Conservation (phyloP, 129 eudicot genomes). For the Rutidosis leptorrhynchoides region DNA sequence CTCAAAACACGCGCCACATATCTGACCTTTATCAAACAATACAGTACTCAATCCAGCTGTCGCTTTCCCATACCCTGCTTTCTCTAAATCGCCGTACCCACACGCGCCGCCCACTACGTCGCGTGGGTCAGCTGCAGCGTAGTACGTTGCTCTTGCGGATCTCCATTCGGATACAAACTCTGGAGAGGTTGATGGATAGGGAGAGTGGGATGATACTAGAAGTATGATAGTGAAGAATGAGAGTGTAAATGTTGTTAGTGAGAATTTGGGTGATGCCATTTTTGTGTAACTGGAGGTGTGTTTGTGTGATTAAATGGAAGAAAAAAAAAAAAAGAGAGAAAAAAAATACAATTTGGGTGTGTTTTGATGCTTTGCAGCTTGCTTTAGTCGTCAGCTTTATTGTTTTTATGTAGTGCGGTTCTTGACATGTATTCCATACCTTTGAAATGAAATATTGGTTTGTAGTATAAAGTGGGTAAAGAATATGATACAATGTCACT, state of each 20-base stretch:
- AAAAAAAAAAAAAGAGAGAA: too few relatives aligned
- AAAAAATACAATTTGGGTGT: too few relatives aligned
- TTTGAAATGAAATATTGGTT: too few relatives aligned
- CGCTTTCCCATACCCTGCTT: constrained; percentile 75
- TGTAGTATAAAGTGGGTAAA: background rate
- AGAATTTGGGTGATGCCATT: constrained; percentile 10
- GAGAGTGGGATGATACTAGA: constrained; percentile 38
- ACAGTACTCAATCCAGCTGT: constrained; percentile 76
- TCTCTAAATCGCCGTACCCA: constrained; percentile 76
- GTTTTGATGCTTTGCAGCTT: background rate
- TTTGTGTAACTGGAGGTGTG: background rate
- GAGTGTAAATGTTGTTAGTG: constrained; percentile 10
- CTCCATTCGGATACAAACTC: constrained; percentile 59
- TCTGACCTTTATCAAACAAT: constrained; percentile 75
- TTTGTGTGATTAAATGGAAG: background rate
- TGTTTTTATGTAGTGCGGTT: too few relatives aligned
- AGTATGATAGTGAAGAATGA: constrained; percentile 21
- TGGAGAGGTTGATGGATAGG: constrained; percentile 41
- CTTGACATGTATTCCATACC: too few relatives aligned
- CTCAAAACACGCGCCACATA: constrained; percentile 91
- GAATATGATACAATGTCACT: background rate
- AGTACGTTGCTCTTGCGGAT: constrained; percentile 86
- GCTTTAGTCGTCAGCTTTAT: too few relatives aligned
- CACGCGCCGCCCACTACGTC: constrained; percentile 92
- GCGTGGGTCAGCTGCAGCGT: constrained; percentile 77